Conservation (phyloP, 495 filamentous ascomycete species). For the Neurospora cerealis region DNA sequence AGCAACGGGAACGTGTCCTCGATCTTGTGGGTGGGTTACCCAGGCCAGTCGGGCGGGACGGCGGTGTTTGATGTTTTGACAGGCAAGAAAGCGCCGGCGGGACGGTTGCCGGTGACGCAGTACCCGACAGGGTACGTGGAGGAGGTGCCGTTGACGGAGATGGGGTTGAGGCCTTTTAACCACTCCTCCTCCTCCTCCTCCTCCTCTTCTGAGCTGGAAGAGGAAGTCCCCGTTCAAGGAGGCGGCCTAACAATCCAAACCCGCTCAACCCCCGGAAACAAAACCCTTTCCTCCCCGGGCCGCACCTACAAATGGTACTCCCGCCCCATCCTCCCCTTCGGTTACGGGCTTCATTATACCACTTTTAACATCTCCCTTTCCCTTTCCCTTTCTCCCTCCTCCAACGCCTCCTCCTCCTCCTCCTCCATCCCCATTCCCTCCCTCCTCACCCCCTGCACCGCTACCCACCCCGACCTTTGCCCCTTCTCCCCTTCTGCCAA, state of each 20-base stretch:
- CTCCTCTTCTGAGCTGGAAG: background rate
- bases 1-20: constrained; percentile 40
- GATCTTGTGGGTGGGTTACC: constrained; percentile 40
- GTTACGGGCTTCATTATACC: constrained; percentile 36
- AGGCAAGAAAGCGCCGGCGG: constrained; percentile 42
- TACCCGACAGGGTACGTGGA: constrained; percentile 29
- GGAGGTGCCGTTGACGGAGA: constrained; percentile 28
- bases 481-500: constrained; percentile 25
- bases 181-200: background rate
- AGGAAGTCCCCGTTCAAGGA: background rate
- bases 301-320: constrained; percentile 33
- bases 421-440: constrained; percentile 13
- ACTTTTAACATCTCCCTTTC: constrained; percentile 33
- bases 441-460: constrained; percentile 14
- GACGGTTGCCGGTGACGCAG: constrained; percentile 48
- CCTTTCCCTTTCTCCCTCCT: constrained; percentile 6
- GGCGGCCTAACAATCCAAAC: background rate
- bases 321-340: constrained; percentile 31
- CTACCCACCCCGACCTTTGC: constrained; percentile 29
- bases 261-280: background rate
- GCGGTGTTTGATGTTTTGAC: constrained; percentile 39
- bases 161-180: constrained; percentile 24
- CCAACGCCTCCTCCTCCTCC: constrained; percentile 9
- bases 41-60: constrained; percentile 44
- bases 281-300: constrained; percentile 21